Evolutionary conservation across 352 stramenopile species (phyloP), one percentile per base, ranked within the genome.

Genomic region (Phytophthora vignae): DNA sequence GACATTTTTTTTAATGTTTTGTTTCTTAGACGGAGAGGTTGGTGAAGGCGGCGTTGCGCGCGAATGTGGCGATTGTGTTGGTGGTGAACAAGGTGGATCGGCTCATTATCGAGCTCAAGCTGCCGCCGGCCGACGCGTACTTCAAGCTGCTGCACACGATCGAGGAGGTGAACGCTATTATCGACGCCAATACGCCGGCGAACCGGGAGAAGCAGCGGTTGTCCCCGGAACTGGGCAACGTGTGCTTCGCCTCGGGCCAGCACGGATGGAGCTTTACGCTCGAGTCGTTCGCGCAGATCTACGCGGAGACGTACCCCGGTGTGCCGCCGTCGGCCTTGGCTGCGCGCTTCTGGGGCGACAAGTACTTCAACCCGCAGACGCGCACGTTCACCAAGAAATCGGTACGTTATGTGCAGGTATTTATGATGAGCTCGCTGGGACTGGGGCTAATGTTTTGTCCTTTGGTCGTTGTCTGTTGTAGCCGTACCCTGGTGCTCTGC

Each of bases 21-120:
- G 6, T 60, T 50, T 29, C 57, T 46, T 69, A 99, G 82, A 99
- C 98, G 2, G 96, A 99, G 78, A 85, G 98, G 42, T 50, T 99
- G 19, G 85, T 99, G 42, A 91, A 96, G 69, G 95, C 98, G 46
- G 93, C 96, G 25, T 79, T 99, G 49, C 71, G 84, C 15, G 90
- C 98, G 38, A 91, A 96, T 29, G 73, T 99, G 21, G 77, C 91
- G 15, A 76, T 99, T 2, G 79, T 93, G 11, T 82, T 99, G 19
- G 87, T 96, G 33, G 72, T 99, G 44, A 99, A 99, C 79, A 99
- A 99, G 79, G 89, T 99, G 46, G 98, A 99, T 81, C 96, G 98
- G 0, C 79, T 99, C 15, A 98, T 99, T 71, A 91, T 99, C 25
- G 98, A 99, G 76, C 87, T 99, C 44, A 99, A 99, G 79, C 74